These are phyloP conservation scores for Malassezia brasiliensis DNA, from an alignment of 1,284 basidiomycete species.

Conservation along the genomic window DNA sequence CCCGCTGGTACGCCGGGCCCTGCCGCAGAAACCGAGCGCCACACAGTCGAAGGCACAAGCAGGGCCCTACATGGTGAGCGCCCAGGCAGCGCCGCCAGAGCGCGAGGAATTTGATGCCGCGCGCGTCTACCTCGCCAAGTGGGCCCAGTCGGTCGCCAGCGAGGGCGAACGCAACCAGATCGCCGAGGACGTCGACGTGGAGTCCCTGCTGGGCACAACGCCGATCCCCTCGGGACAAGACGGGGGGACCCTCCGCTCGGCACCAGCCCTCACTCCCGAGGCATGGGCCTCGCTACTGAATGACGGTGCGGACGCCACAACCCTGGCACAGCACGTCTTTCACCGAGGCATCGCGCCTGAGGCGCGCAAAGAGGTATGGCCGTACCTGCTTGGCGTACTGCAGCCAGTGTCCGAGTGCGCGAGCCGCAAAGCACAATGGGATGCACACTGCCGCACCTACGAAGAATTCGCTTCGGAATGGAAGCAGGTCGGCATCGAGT, in stretches of 20 bases:
- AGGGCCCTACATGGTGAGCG: constrained; percentile 26
- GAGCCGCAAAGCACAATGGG: constrained; percentile 27
- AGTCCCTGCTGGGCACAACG: constrained; percentile 5
- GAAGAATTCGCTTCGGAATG: constrained; percentile 23
- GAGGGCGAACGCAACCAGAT: constrained; percentile 35
- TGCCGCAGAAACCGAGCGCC: constrained; percentile 27
- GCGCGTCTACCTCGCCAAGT: constrained; percentile 85
- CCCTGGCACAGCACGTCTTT: constrained; percentile 32
- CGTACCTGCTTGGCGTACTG: constrained; percentile 73
- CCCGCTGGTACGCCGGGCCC: constrained; percentile 30
- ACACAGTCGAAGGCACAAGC: constrained; percentile 37
- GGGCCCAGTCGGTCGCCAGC: constrained; percentile 77
- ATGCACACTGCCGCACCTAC: constrained; percentile 21
- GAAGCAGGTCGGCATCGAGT: constrained; percentile 14
- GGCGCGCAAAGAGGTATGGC: constrained; percentile 59
- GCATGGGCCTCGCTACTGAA: constrained; percentile 33
- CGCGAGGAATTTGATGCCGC: constrained; percentile 79
- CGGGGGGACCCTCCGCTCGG: constrained; percentile 9
- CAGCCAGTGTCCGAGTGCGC: constrained; percentile 58
- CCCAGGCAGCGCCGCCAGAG: constrained; percentile 21
- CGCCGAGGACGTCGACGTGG: constrained; percentile 20
- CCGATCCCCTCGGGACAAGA: not conserved
- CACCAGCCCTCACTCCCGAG: not conserved
- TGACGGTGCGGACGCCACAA: constrained; percentile 7
- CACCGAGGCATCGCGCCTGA: constrained; percentile 26